Evolutionary conservation across 371 early-diverging fungal species (phyloP).

Genomic region (Parasitella parasitica): DNA sequence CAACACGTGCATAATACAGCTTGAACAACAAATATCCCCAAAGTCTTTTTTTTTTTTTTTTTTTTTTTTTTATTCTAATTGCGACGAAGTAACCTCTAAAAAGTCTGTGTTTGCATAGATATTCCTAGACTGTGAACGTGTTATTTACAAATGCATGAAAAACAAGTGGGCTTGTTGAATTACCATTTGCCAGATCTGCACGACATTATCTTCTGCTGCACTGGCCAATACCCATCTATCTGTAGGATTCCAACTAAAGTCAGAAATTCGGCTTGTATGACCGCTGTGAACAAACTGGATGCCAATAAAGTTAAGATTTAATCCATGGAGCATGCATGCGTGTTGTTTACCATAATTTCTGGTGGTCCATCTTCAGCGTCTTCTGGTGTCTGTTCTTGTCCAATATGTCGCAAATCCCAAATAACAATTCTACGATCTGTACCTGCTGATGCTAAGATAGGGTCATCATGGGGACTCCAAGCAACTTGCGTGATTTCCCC

Average conservation of each 20-base stretch:
- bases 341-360: constrained; percentile 77
- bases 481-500: constrained; percentile 90
- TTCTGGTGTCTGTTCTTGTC: constrained; percentile 94
- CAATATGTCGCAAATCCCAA: constrained; percentile 95
- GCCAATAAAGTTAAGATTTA: constrained; percentile 3
- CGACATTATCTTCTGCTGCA: constrained; percentile 95
- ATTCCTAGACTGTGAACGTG: constrained; percentile 36
- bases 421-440: constrained; percentile 93
- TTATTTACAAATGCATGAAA: too few species aligned
- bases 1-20: constrained; percentile 2
- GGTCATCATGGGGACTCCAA: constrained; percentile 95
- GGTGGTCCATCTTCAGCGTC: constrained; percentile 98
- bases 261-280: constrained; percentile 95
- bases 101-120: constrained; percentile 31
- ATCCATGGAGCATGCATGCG: neutral
- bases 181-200: constrained; percentile 99
- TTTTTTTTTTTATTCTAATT: constrained; percentile 34
- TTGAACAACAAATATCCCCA: neutral
- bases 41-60: too few species aligned
- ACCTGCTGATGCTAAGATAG: constrained; percentile 90
- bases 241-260: constrained; percentile 96
- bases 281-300: constrained; percentile 96
- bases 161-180: constrained; percentile 24
- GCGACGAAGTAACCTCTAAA: constrained; percentile 19
- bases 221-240: constrained; percentile 95